Evolutionary conservation across 2,329 filamentous ascomycete genomes (phyloP).

Genomic region (Thielaviopsis populi): DNA sequence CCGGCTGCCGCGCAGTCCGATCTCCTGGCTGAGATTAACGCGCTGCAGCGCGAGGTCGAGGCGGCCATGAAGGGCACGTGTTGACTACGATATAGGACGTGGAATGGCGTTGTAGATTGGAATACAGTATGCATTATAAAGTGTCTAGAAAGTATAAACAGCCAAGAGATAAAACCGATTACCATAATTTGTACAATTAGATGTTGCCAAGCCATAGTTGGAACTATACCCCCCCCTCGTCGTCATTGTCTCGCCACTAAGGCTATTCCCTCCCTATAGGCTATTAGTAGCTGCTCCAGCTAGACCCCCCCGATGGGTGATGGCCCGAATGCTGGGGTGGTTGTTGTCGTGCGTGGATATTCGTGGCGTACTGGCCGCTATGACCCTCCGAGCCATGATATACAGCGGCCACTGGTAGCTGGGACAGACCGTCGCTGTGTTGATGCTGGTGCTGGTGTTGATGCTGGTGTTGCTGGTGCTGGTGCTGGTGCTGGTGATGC

Average conservation of each 20-base stretch:
- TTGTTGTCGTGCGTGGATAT: not conserved
- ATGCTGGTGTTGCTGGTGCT: not conserved
- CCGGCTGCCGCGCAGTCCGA: constrained; percentile 26
- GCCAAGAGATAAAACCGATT: not conserved
- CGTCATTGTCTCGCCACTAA: no score
- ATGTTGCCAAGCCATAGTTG: not conserved
- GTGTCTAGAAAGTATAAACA: not conserved
- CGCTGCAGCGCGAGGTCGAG: constrained; percentile 62
- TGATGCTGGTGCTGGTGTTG: not conserved
- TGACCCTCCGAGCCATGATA: not conserved
- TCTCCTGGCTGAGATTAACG: constrained; percentile 57
- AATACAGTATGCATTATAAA: not conserved
- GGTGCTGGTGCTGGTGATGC: not conserved
- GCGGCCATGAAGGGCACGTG: constrained; percentile 26
- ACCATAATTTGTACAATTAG: not conserved
- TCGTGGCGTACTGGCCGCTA: not conserved
- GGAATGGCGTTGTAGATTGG: not conserved
- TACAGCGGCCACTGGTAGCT: not conserved
- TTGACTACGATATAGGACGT: not conserved
- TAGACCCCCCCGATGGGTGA: not conserved
- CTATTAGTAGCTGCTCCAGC: not conserved
- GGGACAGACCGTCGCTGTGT: not conserved
- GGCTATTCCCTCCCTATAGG: not conserved
- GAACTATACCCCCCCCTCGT: not conserved
- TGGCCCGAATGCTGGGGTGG: not conserved